phyloP scores from a whole-genome alignment of 108 stramenopile species.

The Ochromonas danica region DNA sequence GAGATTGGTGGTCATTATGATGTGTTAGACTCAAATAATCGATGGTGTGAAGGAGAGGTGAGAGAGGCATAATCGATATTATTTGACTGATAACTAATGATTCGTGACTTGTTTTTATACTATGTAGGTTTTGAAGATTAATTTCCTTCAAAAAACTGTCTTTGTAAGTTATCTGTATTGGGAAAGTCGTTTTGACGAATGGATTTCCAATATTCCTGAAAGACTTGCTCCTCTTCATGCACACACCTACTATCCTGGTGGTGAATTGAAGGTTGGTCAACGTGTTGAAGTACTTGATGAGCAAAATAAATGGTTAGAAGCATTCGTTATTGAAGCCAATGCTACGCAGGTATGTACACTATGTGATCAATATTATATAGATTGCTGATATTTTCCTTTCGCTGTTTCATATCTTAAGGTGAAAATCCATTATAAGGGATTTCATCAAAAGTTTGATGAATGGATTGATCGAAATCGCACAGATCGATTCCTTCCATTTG shows the following conservation, averaged over 20 bases:
- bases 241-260: conserved; percentile 40
- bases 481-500: conserved; percentile 19
- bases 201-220: conserved; percentile 19
- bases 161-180: conserved; percentile 48
- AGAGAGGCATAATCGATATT: background rate
- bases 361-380: background rate
- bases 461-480: conserved; percentile 38
- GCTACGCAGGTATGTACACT: background rate
- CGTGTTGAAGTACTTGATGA: conserved; percentile 49
- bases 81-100: background rate
- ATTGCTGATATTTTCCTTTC: background rate
- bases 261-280: conserved; percentile 42
- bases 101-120: too few relatives aligned
- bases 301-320: conserved; percentile 44
- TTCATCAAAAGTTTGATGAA: conserved; percentile 40
- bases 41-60: conserved; percentile 36
- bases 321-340: conserved; percentile 42
- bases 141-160: background rate
- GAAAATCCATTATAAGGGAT: conserved; percentile 41
- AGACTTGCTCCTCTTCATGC: conserved; percentile 40
- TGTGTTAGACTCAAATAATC: conserved; percentile 26
- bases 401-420: background rate
- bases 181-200: conserved; percentile 47
- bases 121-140: conserved; percentile 38
- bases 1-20: background rate